Evolutionary conservation across 106 monocot species (phyloP), one percentile per base, ranked within the genome.

Genomic region (Agapanthus africanus): DNA sequence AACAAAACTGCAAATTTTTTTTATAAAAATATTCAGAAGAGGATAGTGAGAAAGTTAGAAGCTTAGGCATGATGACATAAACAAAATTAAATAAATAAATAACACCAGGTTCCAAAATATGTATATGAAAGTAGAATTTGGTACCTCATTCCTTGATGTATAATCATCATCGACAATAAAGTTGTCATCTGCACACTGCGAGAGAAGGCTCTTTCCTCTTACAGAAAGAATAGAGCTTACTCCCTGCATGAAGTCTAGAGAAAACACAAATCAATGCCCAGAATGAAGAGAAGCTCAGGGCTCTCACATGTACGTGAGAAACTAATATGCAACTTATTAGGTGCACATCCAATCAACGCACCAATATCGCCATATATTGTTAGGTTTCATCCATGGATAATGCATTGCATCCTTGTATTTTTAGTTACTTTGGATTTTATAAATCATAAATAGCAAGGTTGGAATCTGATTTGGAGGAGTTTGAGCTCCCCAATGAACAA

Each of bases 151-250:
- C 63, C 54, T 78, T 34, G 83, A 68, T 56, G 79, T 34, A 38
- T 49, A 19, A 39, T 75, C 83, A 78, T 71, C 81, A 75, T 95
- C 94, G 21, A 91, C 82, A 49, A 85, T 74, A 49, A 90, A 95
- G 68, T 88, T 91, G 70, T 85, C 90, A 75, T 91, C 75, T 51
- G 40, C 40, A 71, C 90, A 83, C 63, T 13, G 60, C 61, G 80
- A 82, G 14, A 87, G 54, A 66, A 91, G 83, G 57, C 38, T 65
- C 19, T 83, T 68, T 49, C 94, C 87, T 63, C 74, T 90, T 2
- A 57, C 70, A 60, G 77, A 79, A 41, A 83, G 51, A 60, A 85
- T 67, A 63, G 85, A 79, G 56, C 81, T 79, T 8, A 76, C 37
- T 16, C 84, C 86, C 67, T 80, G 73, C 79, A 84, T 71, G 41